Base-by-base conservation (phyloP, 768 basidiomycete genomes). In the Boletales sp. region DNA sequence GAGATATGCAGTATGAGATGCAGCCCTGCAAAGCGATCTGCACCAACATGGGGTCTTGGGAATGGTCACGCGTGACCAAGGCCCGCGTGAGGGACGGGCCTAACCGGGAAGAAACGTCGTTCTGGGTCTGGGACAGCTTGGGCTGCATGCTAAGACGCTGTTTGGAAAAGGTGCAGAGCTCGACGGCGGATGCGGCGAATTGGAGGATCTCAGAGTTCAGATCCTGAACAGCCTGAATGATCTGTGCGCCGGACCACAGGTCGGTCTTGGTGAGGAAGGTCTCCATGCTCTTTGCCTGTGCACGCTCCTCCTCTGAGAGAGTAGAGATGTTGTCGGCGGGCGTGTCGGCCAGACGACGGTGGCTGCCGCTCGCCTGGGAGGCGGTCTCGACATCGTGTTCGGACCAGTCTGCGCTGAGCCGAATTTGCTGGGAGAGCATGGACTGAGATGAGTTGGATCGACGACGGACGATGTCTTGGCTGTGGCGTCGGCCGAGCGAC, bases 131-230 rank as follows among this genome's bases (percentile, higher is more conserved):
- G 5, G 72, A 63, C 8, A 74, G 64, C 54, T 72, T 75, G 19
- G 75, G 58, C 12, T 72, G 65, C 15, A 74, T 61, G 10, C 21
- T 21, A 21, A 70, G 60, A 29, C 72, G 71, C 37, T 70, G 67
- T 47, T 68, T 73, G 34, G 70, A 70, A 59, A 84, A 82, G 2
- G 76, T 74, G 56, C 79, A 82, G 37, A 82, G 72, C 66, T 90
- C 87, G 14, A 84, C 83, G 8, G 84, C 86, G 19, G 83, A 79
- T 14, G 86, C 86, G 9, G 87, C 83, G 51, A 87, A 86, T 54
- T 87, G 87, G n/a, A 87, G 75, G 51, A 89, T 84, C 66, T 89
- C 87, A 0, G 84, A 81, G 62, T 90, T 90, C 64, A 90, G 76
- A 59, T 90, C 87, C 54, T 86, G 83, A 13, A 90, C 81, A 3